Conservation (phyloP, 2,329 filamentous ascomycete genomes). For the Colletotrichum cereale region DNA sequence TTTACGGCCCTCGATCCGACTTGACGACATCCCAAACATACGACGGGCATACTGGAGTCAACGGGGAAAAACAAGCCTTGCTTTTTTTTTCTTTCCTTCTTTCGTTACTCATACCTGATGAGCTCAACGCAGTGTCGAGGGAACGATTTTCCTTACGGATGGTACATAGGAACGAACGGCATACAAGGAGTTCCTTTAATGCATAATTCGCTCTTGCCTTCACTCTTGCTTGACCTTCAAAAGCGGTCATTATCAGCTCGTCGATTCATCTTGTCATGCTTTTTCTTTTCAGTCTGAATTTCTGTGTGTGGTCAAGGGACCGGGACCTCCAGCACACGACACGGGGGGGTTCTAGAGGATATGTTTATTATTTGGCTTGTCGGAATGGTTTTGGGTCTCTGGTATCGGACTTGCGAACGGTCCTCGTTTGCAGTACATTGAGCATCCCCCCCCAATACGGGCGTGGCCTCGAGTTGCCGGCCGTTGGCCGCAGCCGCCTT, state of each 20-base stretch:
- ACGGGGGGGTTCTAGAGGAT: conserved; percentile 24
- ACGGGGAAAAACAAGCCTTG: conserved; percentile 26
- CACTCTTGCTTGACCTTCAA: conserved; percentile 31
- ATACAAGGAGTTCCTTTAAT: conserved; percentile 42
- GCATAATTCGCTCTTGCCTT: conserved; percentile 41
- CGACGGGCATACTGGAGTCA: conserved; percentile 30
- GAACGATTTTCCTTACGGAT: conserved; percentile 18
- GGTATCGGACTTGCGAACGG: conserved; percentile 1
- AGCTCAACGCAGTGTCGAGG: conserved; percentile 35
- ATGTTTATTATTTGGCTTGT: conserved; percentile 20
- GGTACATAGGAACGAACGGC: conserved; percentile 41
- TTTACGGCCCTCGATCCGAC: conserved; percentile 23
- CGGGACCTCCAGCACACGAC: conserved; percentile 42
- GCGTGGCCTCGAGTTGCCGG: not conserved
- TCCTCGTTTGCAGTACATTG: conserved; percentile 2
- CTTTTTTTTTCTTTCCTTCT: conserved; percentile 19
- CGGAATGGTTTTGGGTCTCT: conserved; percentile 6
- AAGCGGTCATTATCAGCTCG: conserved; percentile 29
- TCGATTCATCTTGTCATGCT: conserved; percentile 23
- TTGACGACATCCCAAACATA: conserved; percentile 33
- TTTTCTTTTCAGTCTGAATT: conserved; percentile 10
- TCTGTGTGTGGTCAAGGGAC: conserved; percentile 16
- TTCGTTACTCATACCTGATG: conserved; percentile 28
- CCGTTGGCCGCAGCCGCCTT: not conserved
- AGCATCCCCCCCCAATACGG: not conserved